phyloP scores from a whole-genome alignment of 148 eudicot species.

The Nepenthes gracilis region DNA sequence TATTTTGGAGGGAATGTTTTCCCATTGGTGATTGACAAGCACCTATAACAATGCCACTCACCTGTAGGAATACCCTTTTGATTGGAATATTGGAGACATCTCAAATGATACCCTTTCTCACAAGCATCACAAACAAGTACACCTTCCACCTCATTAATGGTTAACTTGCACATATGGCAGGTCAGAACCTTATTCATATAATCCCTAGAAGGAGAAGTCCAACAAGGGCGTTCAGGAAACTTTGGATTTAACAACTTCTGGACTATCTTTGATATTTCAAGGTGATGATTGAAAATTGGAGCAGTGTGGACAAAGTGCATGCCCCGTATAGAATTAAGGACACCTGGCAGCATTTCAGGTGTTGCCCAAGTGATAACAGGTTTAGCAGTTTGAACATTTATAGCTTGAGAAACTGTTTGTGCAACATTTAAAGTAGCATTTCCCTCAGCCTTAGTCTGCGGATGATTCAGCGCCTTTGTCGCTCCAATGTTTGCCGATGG shows the following conservation, averaged over 20 bases:
- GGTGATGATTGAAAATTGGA: constrained; percentile 37
- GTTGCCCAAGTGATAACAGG: constrained; percentile 27
- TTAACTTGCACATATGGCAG: constrained; percentile 71
- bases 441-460: constrained; percentile 30
- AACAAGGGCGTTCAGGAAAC: constrained; percentile 33
- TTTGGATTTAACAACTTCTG: constrained; percentile 56
- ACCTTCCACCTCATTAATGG: constrained; percentile 54
- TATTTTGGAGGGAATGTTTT: constrained; percentile 91
- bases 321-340: constrained; percentile 41
- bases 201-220: constrained; percentile 88
- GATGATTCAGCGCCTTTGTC: constrained; percentile 28
- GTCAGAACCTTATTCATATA: constrained; percentile 71
- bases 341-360: constrained; percentile 20
- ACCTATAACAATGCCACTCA: constrained; percentile 92
- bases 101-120: constrained; percentile 83
- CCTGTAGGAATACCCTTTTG: constrained; percentile 64
- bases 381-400: constrained; percentile 26
- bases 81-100: constrained; percentile 56
- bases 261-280: constrained; percentile 61
- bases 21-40: constrained; percentile 60
- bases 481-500: constrained; percentile 29
- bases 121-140: constrained; percentile 91
- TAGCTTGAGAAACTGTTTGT: constrained; percentile 27
- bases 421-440: constrained; percentile 20
- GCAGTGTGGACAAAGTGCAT: constrained; percentile 33